Percentiles rank a stretch among this genome's conserved stretches.
These are phyloP conservation scores for Elongisporangium undulatum DNA, from an alignment of 352 stramenopile genomes.

Conservation along the genomic window DNA sequence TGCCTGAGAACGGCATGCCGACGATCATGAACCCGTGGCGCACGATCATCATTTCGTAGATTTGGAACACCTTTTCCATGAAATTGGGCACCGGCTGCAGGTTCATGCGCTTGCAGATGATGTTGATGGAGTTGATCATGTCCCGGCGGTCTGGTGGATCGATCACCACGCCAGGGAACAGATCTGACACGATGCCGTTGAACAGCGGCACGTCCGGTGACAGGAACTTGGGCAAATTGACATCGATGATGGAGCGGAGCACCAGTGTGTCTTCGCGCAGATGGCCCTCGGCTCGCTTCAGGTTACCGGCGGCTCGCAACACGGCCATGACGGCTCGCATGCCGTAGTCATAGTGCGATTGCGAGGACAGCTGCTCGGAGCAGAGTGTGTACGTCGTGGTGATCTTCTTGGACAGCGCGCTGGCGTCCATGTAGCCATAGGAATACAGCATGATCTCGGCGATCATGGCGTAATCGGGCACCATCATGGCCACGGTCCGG, in stretches of 20 bases:
- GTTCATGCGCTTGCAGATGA: constrained; percentile 73
- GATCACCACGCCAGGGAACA: constrained; percentile 90
- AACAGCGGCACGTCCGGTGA: constrained; percentile 93
- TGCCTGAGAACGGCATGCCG: constrained; percentile 92
- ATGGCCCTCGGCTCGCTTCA: constrained; percentile 81
- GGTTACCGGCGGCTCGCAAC: constrained; percentile 89
- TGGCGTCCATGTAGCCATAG: constrained; percentile 90
- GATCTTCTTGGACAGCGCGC: constrained; percentile 91
- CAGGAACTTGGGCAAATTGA: constrained; percentile 94
- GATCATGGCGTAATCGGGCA: constrained; percentile 93
- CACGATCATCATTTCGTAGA: constrained; percentile 97
- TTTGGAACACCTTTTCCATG: constrained; percentile 93
- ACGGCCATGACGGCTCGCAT: constrained; percentile 95
- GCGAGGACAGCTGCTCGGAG: constrained; percentile 92
- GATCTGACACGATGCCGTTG: constrained; percentile 91
- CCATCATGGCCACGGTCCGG: constrained; percentile 92
- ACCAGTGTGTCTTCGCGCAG: constrained; percentile 87
- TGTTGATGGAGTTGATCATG: constrained; percentile 81
- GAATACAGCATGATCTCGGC: constrained; percentile 94
- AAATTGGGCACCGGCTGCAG: constrained; percentile 89
- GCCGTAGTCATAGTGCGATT: constrained; percentile 96
- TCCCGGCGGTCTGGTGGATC: constrained; percentile 84
- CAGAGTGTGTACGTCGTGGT: constrained; percentile 93
- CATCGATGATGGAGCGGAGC: constrained; percentile 91
- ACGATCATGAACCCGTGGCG: constrained; percentile 96